Evolutionary conservation across 2,329 filamentous ascomycete genomes (phyloP), one percentile per base, ranked within the genome.

Genomic region (Neodidymelliopsis sp.): DNA sequence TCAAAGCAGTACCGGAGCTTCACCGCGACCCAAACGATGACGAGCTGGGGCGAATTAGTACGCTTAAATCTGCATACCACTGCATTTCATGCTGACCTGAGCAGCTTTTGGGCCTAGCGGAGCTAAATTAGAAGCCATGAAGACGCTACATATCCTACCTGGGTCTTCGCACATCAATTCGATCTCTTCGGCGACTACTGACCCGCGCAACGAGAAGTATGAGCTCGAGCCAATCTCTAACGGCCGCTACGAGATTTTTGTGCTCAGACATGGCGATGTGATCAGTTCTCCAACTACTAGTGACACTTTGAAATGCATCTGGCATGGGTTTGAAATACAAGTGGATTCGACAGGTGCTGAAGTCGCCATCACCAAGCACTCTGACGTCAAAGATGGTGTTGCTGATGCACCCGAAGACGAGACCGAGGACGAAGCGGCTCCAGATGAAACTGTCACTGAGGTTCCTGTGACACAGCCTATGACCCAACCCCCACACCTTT

Each of bases 331-430:
- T 0, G 59, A 70, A 40, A 53, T 70, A 11, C 67, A 70, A 43
- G 69, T 72, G 24, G 63, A 63, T 24, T 70, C 68, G 1, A 70
- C 69, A 5, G 60, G 59, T n/a, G 57, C 50, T 13, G 57, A 60
- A 8, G 46, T 18, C n/a, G 45, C 36, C 15, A 36, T 54, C 11
- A 34, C 19, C 7, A 31, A 56, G 6, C 31, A 37, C 2, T 27
- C 48, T 11, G 22, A 53, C 8, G 15, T 5, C 12, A 12, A 27
- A 10, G 29, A 33, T 27, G 46, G 27, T n/a, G 37, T 56, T 22
- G 42, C 35, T 9, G 53, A 39, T 13, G 43, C 46, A 6, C 43
- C 47, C 7, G 59, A 59, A 13, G 56, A 62, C 2, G 59, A 63
- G 28, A 65, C 59, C 8, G 66, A 69, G 36, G 64, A 67, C 28